Base-by-base conservation (phyloP, 2,329 filamentous ascomycete species). In the Coniochaeta sp. region DNA sequence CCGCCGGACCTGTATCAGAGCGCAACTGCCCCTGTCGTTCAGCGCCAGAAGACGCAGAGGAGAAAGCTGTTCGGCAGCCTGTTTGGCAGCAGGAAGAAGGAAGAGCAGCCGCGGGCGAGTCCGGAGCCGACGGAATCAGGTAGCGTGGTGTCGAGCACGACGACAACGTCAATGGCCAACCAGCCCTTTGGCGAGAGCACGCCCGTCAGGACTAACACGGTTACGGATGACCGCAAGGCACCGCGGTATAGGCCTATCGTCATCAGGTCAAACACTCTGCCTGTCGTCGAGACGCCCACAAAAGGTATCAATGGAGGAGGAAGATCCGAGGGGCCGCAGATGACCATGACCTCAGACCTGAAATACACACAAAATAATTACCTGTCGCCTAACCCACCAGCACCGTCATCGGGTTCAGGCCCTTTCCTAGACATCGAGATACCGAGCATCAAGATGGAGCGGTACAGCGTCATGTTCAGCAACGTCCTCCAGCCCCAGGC, bases 401-500 rank as follows among this genome's bases (percentile, higher is more conserved):
- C 54, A 38, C 30, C 30, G 3, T 36, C 54, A 8, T 34, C 14
- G 36, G 36, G 50, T 47, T 30, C 40, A 12, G 26, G 32, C 32
- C 73, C 75, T 1, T 72, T 88, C 7, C 76, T 97, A 22, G 81
- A 92, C 66, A 82, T 97, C 17, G 85, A 93, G 58, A 95, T 97
- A 60, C 93, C 93, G 0, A 83, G 84, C 57, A 81, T 90, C 59
- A 85, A 89, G 63, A 80, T 98, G 81, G 93, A 97, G 71, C 81
- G 93, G 56, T 98, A 96, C 67, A 96, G 92, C 66, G 84, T 97
- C 65, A 97, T 97, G 93, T 97, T 98, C 69, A 86, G 88, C 59
- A 84, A 83, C 40, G 79, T 97, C 7, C 76, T 96, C 28, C 82
- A 84, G 62, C 72, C 72, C 8, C 71, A 73, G 36, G 62, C 61